Conservation (phyloP, 495 filamentous ascomycete genomes). For the Letharia lupina region DNA sequence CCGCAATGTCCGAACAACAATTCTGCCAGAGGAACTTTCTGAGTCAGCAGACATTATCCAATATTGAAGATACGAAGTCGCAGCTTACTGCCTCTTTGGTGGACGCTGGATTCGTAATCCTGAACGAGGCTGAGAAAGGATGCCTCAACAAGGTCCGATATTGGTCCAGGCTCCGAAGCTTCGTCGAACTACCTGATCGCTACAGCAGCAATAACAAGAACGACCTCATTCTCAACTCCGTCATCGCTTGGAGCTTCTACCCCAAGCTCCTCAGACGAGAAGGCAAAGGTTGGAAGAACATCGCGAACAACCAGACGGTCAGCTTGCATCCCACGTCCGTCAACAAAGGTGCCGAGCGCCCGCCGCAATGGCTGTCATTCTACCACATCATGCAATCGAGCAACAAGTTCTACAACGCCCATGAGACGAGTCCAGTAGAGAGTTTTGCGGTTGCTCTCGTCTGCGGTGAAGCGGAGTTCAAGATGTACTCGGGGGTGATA, state of each 20-base stretch:
- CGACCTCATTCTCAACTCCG: conserved; percentile 64
- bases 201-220: conserved; percentile 69
- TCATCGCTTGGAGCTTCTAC: conserved; percentile 89
- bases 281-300: conserved; percentile 82
- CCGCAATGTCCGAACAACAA: conserved; percentile 59
- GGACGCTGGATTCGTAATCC: conserved; percentile 70
- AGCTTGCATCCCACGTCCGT: conserved; percentile 77
- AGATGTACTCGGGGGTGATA: conserved; percentile 78
- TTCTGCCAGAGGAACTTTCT: conserved; percentile 93
- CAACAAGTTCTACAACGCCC: conserved; percentile 76
- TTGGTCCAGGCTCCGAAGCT: conserved; percentile 55
- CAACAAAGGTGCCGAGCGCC: conserved; percentile 58
- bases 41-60: conserved; percentile 68
- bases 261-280: conserved; percentile 83
- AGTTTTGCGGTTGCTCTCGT: conserved; percentile 74
- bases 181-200: conserved; percentile 68
- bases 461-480: conserved; percentile 79
- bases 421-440: conserved; percentile 77
- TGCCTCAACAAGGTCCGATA: conserved; percentile 52
- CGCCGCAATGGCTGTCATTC: conserved; percentile 74
- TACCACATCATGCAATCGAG: conserved; percentile 91
- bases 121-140: conserved; percentile 59
- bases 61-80: conserved; percentile 90
- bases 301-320: conserved; percentile 82
- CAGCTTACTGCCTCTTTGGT: conserved; percentile 74